Evolutionary conservation across 768 basidiomycete species (phyloP).

Genomic region (Imleria badia): DNA sequence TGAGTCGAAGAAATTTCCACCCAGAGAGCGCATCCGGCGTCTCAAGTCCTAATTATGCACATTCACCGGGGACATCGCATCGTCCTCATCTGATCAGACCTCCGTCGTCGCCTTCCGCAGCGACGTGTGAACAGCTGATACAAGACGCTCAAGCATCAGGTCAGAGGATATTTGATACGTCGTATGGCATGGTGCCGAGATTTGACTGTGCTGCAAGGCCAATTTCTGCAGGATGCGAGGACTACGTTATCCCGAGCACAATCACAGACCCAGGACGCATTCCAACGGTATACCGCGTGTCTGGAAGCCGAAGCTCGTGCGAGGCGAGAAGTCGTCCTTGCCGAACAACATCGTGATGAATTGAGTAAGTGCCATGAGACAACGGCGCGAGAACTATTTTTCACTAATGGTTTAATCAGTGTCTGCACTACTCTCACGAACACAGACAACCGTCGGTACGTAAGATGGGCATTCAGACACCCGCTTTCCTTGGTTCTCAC

Average conservation of each 20-base stretch:
- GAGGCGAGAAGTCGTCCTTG: conserved; percentile 57
- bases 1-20: conserved; percentile 2
- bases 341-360: conserved; percentile 71
- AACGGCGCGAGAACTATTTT: conserved; percentile 12
- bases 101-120: conserved; percentile 52
- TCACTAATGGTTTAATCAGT: conserved; percentile 23
- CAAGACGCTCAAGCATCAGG: conserved; percentile 62
- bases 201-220: conserved; percentile 39
- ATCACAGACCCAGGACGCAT: conserved; percentile 71
- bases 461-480: conserved; percentile 15
- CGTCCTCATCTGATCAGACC: conserved; percentile 41
- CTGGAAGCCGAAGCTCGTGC: conserved; percentile 68
- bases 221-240: conserved; percentile 62
- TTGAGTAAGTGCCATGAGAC: conserved; percentile 35
- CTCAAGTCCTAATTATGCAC: conserved; percentile 33
- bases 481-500: conserved; percentile 19
- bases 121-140: conserved; percentile 50
- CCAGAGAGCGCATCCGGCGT: conserved; percentile 30
- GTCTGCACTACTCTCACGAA: conserved; percentile 36
- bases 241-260: conserved; percentile 60
- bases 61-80: conserved; percentile 31
- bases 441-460: conserved; percentile 35
- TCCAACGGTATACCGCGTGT: conserved; percentile 66
- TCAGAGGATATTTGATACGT: conserved; percentile 34
- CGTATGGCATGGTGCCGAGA: neutral